A percentile compares a stretch with the other conserved stretches of the same genome.
These are phyloP conservation scores for Tylopilus orsonianus DNA, from an alignment of 1,284 basidiomycete genomes.

Conservation along the genomic window DNA sequence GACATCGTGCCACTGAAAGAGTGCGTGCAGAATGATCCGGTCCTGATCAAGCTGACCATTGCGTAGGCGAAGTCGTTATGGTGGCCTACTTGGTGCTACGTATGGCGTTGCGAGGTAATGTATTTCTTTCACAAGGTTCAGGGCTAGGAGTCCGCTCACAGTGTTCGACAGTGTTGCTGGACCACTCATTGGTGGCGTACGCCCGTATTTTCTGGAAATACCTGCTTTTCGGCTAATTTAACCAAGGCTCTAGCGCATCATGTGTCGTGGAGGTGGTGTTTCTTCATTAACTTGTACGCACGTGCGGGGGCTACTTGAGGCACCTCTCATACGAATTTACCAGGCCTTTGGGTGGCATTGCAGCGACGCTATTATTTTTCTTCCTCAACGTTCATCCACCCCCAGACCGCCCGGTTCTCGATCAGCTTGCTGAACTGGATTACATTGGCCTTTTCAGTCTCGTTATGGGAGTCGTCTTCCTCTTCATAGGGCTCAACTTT, in stretches of 20 bases:
- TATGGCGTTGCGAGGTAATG: slow-evolving; percentile 59
- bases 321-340: neutral
- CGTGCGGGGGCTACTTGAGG: neutral
- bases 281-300: slow-evolving; percentile 69
- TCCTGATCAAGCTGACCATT: slow-evolving; percentile 1
- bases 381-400: slow-evolving; percentile 82
- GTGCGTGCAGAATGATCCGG: slow-evolving; percentile 40
- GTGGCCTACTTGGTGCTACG: slow-evolving; percentile 71
- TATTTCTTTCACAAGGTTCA: slow-evolving; percentile 36
- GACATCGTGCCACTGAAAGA: slow-evolving; percentile 79
- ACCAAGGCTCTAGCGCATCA: slow-evolving; percentile 64
- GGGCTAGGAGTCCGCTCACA: slow-evolving; percentile 2
- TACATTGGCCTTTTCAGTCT: slow-evolving; percentile 73
- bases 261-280: slow-evolving; percentile 77
- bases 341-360: slow-evolving; percentile 75
- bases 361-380: slow-evolving; percentile 68
- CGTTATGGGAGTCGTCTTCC: slow-evolving; percentile 68
- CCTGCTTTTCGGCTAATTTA: neutral
- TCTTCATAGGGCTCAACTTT: slow-evolving; percentile 84
- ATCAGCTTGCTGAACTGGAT: slow-evolving; percentile 74
- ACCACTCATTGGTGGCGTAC: slow-evolving; percentile 70
- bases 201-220: slow-evolving; percentile 21
- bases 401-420: slow-evolving; percentile 50
- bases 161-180: slow-evolving; percentile 57
- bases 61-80: slow-evolving; percentile 70